These are phyloP conservation scores for Hyaloscypha finlandica DNA, from an alignment of 495 filamentous ascomycete species.

Conservation along the genomic window DNA sequence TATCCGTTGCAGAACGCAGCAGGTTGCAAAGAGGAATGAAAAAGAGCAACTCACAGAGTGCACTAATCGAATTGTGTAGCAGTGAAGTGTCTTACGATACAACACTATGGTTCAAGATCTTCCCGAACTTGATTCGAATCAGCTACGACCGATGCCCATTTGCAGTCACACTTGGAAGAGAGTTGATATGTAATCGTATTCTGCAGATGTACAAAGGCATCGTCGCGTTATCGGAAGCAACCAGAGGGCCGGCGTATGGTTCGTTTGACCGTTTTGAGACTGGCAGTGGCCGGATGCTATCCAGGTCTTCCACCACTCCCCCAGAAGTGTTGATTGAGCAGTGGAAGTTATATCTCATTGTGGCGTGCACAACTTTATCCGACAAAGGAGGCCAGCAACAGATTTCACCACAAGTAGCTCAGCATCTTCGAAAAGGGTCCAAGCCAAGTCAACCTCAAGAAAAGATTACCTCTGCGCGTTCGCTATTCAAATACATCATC, in stretches of 20 bases:
- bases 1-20: conserved; percentile 91
- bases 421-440: conserved; percentile 83
- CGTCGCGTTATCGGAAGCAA: conserved; percentile 71
- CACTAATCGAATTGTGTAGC: conserved; percentile 89
- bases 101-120: conserved; percentile 95
- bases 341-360: conserved; percentile 97
- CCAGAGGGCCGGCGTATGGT: conserved; percentile 60
- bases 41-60: conserved; percentile 79
- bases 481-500: conserved; percentile 87
- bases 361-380: conserved; percentile 93
- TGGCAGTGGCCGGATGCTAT: conserved; percentile 45
- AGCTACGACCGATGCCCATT: conserved; percentile 89
- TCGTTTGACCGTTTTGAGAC: conserved; percentile 49
- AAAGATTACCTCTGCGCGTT: conserved; percentile 84
- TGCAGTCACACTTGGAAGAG: conserved; percentile 84
- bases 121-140: conserved; percentile 90
- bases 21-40: conserved; percentile 88
- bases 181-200: conserved; percentile 87
- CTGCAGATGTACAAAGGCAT: conserved; percentile 90
- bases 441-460: conserved; percentile 71
- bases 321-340: conserved; percentile 92
- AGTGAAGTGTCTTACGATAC: conserved; percentile 95
- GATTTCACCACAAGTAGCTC: conserved; percentile 58
- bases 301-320: conserved; percentile 66
- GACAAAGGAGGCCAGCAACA: conserved; percentile 73